phyloP scores from a whole-genome alignment of 2,329 filamentous ascomycete species.

The Phialemoniopsis sp. region DNA sequence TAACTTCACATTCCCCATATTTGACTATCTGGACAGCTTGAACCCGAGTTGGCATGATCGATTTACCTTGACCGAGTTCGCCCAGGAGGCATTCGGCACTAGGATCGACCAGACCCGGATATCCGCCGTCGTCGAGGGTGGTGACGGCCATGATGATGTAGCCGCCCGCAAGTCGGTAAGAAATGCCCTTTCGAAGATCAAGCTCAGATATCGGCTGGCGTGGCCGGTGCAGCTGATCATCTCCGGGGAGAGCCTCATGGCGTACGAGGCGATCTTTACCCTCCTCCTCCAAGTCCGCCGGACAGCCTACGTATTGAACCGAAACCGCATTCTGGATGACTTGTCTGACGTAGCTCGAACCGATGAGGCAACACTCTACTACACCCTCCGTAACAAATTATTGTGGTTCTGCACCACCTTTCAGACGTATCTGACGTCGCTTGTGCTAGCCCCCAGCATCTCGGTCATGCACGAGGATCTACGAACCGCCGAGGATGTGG shows the following conservation, averaged over 20 bases:
- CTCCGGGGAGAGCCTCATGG: constrained; percentile 54
- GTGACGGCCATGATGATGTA: constrained; percentile 28
- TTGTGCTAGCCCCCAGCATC: constrained; percentile 63
- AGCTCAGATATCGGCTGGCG: constrained; percentile 62
- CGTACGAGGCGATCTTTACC: constrained; percentile 70
- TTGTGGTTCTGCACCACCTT: constrained; percentile 75
- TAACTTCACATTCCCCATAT: constrained; percentile 63
- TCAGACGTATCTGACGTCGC: constrained; percentile 70
- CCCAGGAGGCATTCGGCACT: constrained; percentile 65
- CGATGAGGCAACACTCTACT: constrained; percentile 30
- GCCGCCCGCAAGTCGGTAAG: constrained; percentile 54
- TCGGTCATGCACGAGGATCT: constrained; percentile 54
- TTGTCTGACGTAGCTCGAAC: constrained; percentile 24
- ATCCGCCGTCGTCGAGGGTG: constrained; percentile 47
- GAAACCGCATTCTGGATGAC: constrained; percentile 36
- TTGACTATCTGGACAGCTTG: constrained; percentile 66
- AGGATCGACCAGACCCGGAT: constrained; percentile 59
- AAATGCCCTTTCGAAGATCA: constrained; percentile 57
- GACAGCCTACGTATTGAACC: constrained; percentile 62
- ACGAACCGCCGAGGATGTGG: constrained; percentile 63
- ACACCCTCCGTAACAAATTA: constrained; percentile 62
- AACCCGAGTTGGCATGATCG: constrained; percentile 70
- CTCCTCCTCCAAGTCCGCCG: constrained; percentile 76
- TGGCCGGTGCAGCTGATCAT: constrained; percentile 72
- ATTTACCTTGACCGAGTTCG: constrained; percentile 74